phyloP scores from a whole-genome alignment of 148 eudicot genomes.

The Silene latifolia region DNA sequence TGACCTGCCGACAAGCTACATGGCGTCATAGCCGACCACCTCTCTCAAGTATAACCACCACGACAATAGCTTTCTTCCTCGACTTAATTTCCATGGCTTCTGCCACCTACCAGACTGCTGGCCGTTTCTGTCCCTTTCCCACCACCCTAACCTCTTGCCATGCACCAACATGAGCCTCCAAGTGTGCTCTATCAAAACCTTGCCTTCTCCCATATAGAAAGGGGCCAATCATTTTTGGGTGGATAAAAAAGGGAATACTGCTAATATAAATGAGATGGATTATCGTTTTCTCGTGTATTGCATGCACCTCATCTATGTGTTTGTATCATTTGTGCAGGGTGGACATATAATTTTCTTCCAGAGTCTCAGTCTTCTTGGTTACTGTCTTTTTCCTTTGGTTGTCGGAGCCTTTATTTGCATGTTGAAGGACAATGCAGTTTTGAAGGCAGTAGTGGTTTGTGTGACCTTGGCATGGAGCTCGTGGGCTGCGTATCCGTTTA shows the following conservation, averaged over 20 bases:
- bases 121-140: too few species aligned
- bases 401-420: slow-evolving; percentile 89
- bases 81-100: too few species aligned
- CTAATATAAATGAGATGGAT: not conserved
- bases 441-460: slow-evolving; percentile 72
- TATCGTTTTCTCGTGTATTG: not conserved
- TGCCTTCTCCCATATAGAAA: not conserved
- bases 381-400: slow-evolving; percentile 90
- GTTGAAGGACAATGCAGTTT: slow-evolving; percentile 70
- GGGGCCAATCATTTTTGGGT: not conserved
- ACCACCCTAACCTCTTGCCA: too few species aligned
- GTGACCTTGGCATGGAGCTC: slow-evolving; percentile 95
- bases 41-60: too few species aligned
- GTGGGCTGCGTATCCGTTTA: slow-evolving; percentile 99
- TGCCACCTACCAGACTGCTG: too few species aligned
- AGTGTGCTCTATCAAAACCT: too few species aligned
- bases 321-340: slow-evolving; percentile 48
- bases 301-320: slow-evolving; percentile 6
- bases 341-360: slow-evolving; percentile 99
- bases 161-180: too few species aligned
- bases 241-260: not conserved
- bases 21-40: too few species aligned
- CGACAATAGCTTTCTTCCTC: too few species aligned
- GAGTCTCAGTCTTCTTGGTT: slow-evolving; percentile 88
- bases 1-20: too few species aligned